A percentile compares a stretch with the other conserved stretches of the same genome.
Conservation (phyloP, 1,284 basidiomycete species). For the Tremellales sp. region DNA sequence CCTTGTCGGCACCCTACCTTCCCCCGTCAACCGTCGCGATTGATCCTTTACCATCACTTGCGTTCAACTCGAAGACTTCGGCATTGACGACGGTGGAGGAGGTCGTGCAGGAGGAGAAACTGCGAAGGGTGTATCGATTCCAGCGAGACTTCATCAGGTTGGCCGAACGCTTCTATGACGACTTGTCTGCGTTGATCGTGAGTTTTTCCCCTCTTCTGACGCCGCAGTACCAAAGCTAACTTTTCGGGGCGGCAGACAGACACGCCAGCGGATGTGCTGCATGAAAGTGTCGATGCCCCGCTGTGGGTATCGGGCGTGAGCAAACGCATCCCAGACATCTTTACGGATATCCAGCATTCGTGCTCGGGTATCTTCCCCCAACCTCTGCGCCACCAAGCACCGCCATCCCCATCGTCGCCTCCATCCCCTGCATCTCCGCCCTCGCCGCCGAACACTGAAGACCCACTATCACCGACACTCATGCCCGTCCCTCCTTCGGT, state of each 20-base stretch:
- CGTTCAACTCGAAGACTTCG: background rate
- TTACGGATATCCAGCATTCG: conserved; percentile 10
- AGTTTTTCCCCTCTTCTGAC: background rate
- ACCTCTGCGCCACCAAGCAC: conserved; percentile 50
- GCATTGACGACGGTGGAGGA: background rate
- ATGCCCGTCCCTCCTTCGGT: background rate
- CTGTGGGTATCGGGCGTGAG: conserved; percentile 4
- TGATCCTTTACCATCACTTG: background rate
- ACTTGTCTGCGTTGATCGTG: conserved; percentile 9
- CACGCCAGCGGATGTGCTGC: conserved; percentile 7
- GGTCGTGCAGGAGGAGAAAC: background rate
- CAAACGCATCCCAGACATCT: conserved; percentile 1
- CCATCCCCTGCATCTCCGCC: conserved; percentile 1
- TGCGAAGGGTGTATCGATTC: conserved; percentile 8
- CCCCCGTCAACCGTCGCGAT: conserved; percentile 4
- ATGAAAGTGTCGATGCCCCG: conserved; percentile 9
- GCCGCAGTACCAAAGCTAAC: background rate
- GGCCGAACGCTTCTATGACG: conserved; percentile 8
- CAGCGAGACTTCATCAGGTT: conserved; percentile 6
- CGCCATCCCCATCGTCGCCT: conserved; percentile 40
- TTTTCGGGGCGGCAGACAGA: conserved; percentile 3
- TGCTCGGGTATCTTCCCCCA: background rate
- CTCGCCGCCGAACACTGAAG: background rate
- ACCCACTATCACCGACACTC: background rate
- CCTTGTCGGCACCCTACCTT: background rate